A percentile compares a stretch with the other conserved stretches of the same genome.
Conservation (phyloP, 352 stramenopile species). For the Phytophthora chlamydospora region DNA sequence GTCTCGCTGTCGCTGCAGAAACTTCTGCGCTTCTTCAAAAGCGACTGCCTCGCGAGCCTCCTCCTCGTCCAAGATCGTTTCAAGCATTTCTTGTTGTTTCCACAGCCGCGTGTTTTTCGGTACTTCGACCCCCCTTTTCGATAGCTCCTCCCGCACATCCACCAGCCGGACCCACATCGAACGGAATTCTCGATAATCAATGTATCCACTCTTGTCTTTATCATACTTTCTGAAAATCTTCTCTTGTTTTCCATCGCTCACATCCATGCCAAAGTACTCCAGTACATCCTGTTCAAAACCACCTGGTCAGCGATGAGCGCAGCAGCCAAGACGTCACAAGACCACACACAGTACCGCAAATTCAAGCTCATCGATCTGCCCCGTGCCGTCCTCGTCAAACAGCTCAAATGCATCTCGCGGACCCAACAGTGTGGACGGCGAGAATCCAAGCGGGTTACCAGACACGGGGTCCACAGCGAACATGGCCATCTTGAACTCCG, state of each 20-base stretch:
- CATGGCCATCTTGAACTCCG: conserved; percentile 94
- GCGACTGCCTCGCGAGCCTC: conserved; percentile 84
- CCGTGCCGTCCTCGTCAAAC: conserved; percentile 90
- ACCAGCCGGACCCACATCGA: conserved; percentile 89
- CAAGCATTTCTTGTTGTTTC: conserved; percentile 88
- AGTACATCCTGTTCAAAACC: conserved; percentile 72
- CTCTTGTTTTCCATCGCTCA: conserved; percentile 92
- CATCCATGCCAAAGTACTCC: conserved; percentile 92
- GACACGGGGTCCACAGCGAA: conserved; percentile 91
- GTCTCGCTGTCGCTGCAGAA: conserved; percentile 75
- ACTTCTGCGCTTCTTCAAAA: conserved; percentile 79
- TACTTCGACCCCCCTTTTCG: conserved; percentile 87
- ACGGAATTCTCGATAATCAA: conserved; percentile 95
- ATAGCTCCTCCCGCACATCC: conserved; percentile 85
- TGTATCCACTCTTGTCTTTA: conserved; percentile 89
- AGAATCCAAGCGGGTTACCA: conserved; percentile 81
- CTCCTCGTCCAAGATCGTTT: conserved; percentile 91
- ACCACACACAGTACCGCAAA: conserved; percentile 73
- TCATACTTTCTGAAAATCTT: conserved; percentile 94
- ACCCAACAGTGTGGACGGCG: conserved; percentile 78
- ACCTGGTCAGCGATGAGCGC: neutral
- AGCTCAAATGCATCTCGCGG: conserved; percentile 93
- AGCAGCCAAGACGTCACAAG: neutral
- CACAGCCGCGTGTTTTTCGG: conserved; percentile 84
- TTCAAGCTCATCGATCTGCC: conserved; percentile 93